These are phyloP conservation scores for Pestalotiopsis sp. DNA, from an alignment of 2,329 filamentous ascomycete species.

Conservation along the genomic window DNA sequence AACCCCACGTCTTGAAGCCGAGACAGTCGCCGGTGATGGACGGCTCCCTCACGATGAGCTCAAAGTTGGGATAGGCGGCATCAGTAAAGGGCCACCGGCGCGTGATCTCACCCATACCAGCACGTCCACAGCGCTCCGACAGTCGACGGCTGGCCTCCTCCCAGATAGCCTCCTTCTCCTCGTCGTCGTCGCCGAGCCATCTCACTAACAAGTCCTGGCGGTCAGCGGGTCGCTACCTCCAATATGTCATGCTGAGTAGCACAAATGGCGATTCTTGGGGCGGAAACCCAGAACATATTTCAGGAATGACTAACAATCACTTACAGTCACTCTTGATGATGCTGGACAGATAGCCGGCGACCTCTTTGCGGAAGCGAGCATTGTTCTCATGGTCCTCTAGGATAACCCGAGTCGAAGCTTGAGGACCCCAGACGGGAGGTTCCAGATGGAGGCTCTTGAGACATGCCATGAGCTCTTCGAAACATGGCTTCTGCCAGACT, in stretches of 20 bases:
- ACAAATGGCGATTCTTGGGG: too few relatives aligned
- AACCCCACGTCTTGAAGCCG: slow-evolving; percentile 94
- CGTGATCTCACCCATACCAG: slow-evolving; percentile 62
- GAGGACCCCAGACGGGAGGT: slow-evolving; percentile 68
- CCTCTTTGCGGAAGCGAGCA: slow-evolving; percentile 48
- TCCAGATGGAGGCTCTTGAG: slow-evolving; percentile 69
- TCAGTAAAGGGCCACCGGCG: slow-evolving; percentile 55
- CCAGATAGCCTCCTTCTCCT: slow-evolving; percentile 72
- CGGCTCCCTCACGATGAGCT: slow-evolving; percentile 80
- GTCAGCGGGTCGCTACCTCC: background rate
- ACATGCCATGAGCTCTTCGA: slow-evolving; percentile 62
- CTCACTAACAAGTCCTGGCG: slow-evolving; percentile 38
- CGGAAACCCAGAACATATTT: too few relatives aligned
- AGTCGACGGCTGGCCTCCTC: slow-evolving; percentile 77
- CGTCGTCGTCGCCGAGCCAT: slow-evolving; percentile 68
- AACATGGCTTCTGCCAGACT: slow-evolving; percentile 75
- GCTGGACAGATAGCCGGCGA: slow-evolving; percentile 68
- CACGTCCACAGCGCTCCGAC: slow-evolving; percentile 82
- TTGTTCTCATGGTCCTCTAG: slow-evolving; percentile 44
- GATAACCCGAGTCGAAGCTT: slow-evolving; percentile 43
- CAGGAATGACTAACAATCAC: background rate
- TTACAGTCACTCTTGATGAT: slow-evolving; percentile 64
- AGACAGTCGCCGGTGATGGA: slow-evolving; percentile 85
- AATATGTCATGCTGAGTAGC: background rate
- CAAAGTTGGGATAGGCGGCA: slow-evolving; percentile 46